Evolutionary conservation across 352 stramenopile species (phyloP).

Genomic region (Phytophthora ramorum): DNA sequence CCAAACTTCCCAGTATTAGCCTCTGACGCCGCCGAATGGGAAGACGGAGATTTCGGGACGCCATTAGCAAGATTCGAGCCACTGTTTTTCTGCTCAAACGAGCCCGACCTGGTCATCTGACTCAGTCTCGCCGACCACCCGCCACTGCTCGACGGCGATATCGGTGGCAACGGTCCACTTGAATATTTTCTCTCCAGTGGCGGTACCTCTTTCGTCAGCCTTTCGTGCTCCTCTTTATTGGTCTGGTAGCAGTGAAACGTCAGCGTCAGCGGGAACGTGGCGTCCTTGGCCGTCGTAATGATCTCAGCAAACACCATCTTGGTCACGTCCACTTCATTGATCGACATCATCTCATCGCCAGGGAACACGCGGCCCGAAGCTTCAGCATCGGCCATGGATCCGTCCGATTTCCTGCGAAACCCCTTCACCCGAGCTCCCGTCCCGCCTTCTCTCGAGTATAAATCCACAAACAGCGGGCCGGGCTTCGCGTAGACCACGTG

Average conservation of each 20-base stretch:
- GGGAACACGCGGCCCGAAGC: constrained; percentile 59
- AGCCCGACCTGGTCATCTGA: constrained; percentile 57
- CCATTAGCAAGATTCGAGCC: constrained; percentile 14
- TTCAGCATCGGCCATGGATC: constrained; percentile 60
- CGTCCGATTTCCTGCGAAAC: constrained; percentile 71
- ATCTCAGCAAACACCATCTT: constrained; percentile 68
- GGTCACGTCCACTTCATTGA: constrained; percentile 69
- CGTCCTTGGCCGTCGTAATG: constrained; percentile 68
- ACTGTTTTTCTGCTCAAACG: constrained; percentile 60
- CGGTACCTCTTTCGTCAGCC: constrained; percentile 14
- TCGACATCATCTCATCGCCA: constrained; percentile 72
- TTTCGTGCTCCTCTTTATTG: constrained; percentile 28
- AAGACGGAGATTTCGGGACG: constrained; percentile 25
- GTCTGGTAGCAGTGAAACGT: constrained; percentile 58
- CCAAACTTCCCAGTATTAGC: constrained; percentile 49
- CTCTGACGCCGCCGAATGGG: constrained; percentile 21
- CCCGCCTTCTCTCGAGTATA: constrained; percentile 77
- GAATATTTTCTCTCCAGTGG: constrained; percentile 27
- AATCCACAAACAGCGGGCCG: constrained; percentile 71
- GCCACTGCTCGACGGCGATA: constrained; percentile 49
- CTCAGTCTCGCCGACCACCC: constrained; percentile 58
- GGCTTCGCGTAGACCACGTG: constrained; percentile 59
- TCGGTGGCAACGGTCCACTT: constrained; percentile 31
- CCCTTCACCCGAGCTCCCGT: constrained; percentile 76
- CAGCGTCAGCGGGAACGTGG: constrained; percentile 71